Percentiles rank a stretch among this genome's conserved stretches.
Conservation (phyloP, 345 rosid species). For the Carallia pectinifolia region DNA sequence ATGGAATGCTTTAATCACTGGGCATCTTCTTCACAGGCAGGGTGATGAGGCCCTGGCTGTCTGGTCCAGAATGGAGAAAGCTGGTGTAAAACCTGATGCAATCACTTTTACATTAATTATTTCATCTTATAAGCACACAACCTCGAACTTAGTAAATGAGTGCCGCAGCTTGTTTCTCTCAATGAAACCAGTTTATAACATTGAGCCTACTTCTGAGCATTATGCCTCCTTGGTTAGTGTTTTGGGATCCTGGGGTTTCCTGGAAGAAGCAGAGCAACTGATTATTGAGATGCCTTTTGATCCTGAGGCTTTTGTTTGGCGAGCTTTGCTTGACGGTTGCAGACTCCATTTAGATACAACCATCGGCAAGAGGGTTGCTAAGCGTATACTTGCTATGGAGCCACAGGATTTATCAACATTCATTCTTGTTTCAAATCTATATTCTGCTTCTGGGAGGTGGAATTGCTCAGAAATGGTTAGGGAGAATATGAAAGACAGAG, state of each 20-base stretch:
- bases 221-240: constrained; percentile 60
- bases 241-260: constrained; percentile 71
- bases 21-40: constrained; percentile 62
- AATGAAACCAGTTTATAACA: constrained; percentile 40
- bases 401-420: constrained; percentile 68
- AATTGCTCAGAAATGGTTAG: constrained; percentile 65
- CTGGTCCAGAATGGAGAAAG: constrained; percentile 56
- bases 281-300: constrained; percentile 50
- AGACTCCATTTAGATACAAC: constrained; percentile 55
- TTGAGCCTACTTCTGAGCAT: constrained; percentile 67
- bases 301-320: constrained; percentile 56
- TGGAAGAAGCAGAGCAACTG: constrained; percentile 71
- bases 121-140: constrained; percentile 54
- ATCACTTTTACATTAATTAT: constrained; percentile 51
- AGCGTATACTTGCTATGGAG: constrained; percentile 48
- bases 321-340: constrained; percentile 75
- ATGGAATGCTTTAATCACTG: constrained; percentile 75
- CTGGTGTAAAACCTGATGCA: constrained; percentile 46
- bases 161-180: constrained; percentile 58
- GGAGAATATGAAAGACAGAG: constrained; percentile 59
- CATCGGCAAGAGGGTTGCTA: constrained; percentile 54
- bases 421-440: constrained; percentile 69
- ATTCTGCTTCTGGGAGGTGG: constrained; percentile 90
- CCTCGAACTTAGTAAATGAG: constrained; percentile 44
- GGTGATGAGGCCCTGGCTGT: constrained; percentile 58